Conservation (phyloP, 1,284 basidiomycete species). For the Chondrostereum purpureum region DNA sequence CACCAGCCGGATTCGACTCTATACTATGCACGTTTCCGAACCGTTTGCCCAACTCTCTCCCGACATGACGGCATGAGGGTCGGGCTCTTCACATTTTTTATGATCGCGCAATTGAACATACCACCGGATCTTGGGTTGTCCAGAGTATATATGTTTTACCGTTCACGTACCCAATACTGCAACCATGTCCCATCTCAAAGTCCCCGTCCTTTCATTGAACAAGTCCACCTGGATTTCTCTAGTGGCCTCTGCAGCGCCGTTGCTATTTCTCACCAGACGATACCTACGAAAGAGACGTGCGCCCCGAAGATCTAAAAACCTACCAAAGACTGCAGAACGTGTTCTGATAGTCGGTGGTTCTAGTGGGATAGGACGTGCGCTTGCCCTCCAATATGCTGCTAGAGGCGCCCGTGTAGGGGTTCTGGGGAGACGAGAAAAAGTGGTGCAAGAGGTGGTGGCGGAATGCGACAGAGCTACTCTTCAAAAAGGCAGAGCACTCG, state of each 20-base stretch:
- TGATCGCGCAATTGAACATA: too few relatives aligned
- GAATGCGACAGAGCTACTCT: constrained; percentile 43
- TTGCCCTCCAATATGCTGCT: constrained; percentile 69
- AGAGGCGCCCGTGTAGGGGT: constrained; percentile 74
- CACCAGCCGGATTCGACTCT: too few relatives aligned
- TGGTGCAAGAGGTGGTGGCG: constrained; percentile 51
- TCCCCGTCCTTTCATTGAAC: too few relatives aligned
- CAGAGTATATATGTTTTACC: too few relatives aligned
- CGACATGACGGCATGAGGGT: too few relatives aligned
- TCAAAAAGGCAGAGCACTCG: constrained; percentile 27
- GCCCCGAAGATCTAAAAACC: neutral
- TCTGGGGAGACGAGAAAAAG: constrained; percentile 61
- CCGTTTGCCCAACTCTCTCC: too few relatives aligned
- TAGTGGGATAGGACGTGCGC: constrained; percentile 73
- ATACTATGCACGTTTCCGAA: too few relatives aligned
- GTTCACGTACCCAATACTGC: too few relatives aligned
- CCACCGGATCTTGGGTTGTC: too few relatives aligned
- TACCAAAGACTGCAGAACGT: neutral
- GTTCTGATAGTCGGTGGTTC: constrained; percentile 66
- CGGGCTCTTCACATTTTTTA: too few relatives aligned
- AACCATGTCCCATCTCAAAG: too few relatives aligned
- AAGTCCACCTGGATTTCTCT: too few relatives aligned
- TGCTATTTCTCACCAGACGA: neutral
- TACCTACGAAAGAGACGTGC: neutral
- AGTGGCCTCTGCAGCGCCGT: neutral